Evolutionary conservation across 805 yeast genomes (phyloP), one percentile per base, ranked within the genome.

Genomic region (Dipodascus albidus): DNA sequence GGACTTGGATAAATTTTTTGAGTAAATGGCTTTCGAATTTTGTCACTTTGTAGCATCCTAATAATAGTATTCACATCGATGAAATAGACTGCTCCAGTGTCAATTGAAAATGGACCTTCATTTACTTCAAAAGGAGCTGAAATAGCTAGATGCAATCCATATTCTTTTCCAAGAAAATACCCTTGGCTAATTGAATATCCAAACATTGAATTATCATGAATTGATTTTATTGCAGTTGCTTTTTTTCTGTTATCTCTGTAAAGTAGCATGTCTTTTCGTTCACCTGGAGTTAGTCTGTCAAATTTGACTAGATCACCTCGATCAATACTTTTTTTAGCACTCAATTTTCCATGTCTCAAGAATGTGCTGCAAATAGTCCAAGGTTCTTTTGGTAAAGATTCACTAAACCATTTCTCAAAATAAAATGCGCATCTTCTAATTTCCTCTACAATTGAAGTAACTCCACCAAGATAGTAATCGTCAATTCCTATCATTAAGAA

Each of bases 381-480:
- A 1, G 70, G 60, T 38, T 58, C 59, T 3, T 24, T 55, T 1
- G 57, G 55, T 1, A 62, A 33, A 0, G 66, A 67, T 2, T 62
- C 54, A 0, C 57, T 61, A 54, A 79, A 71, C 82, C 82, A 79
- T 0, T 48, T 17, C 4, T 70, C 56, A 20, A 79, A 59, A 1
- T 63, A 63, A 0, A 64, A 57, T 2, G 73, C 21, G 55, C 85
- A 80, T 19, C 56, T 60, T 14, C 63, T 57, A 0, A 72, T 65
- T 1, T 80, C 68, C 38, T 62, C 57, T 1, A 70, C 62, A 53
- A 79, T 72, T 48, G 80, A 83, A 27, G 70, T 68, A 8, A 78
- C 51, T 0, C 85, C 85, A 1, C 85, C 85, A 48, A 74, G 67
- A 52, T 65, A 76, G 54, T 80, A 80, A 23, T 66, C 67, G 44